Percentiles rank a stretch among this genome's conserved stretches.
phyloP scores from a whole-genome alignment of 2,329 filamentous ascomycete species.

The Talaromyces amestolkiae region DNA sequence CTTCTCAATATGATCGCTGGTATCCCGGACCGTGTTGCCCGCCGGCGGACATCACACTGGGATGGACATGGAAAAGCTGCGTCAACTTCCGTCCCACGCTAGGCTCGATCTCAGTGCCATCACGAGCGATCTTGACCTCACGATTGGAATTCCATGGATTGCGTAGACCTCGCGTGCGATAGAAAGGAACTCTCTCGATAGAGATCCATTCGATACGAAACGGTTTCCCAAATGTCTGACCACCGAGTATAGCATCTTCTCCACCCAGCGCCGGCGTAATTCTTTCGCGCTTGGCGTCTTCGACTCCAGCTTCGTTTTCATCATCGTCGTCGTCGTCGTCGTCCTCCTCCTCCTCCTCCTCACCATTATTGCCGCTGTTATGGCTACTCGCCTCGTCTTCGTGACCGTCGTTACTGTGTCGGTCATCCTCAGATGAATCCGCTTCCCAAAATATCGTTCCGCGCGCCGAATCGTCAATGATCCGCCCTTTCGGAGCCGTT shows the following conservation, averaged over 20 bases:
- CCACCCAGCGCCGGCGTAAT: constrained; percentile 50
- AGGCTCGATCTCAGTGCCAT: constrained; percentile 90
- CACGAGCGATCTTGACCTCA: constrained; percentile 92
- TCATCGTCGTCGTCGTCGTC: constrained; percentile 24
- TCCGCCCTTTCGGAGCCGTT: constrained; percentile 74
- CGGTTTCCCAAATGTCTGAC: constrained; percentile 80
- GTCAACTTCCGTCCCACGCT: constrained; percentile 72
- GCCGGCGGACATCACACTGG: not conserved
- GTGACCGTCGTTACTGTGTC: constrained; percentile 23
- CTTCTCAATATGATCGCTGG: constrained; percentile 15
- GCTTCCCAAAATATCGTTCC: constrained; percentile 97
- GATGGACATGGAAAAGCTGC: constrained; percentile 67
- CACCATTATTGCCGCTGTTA: constrained; percentile 30
- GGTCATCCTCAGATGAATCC: constrained; percentile 57
- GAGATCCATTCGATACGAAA: constrained; percentile 91
- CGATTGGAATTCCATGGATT: constrained; percentile 95
- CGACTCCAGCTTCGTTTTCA: constrained; percentile 29
- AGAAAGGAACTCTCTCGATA: constrained; percentile 79
- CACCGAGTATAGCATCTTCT: constrained; percentile 35
- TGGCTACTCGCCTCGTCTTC: constrained; percentile 53
- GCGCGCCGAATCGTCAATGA: constrained; percentile 89
- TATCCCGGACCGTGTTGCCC: constrained; percentile 2
- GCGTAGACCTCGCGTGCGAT: constrained; percentile 77
- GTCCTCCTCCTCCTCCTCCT: not conserved
- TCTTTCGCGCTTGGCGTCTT: constrained; percentile 33